Evolutionary conservation across 495 filamentous ascomycete genomes (phyloP), one percentile per base, ranked within the genome.

Genomic region (Xylaria curta): DNA sequence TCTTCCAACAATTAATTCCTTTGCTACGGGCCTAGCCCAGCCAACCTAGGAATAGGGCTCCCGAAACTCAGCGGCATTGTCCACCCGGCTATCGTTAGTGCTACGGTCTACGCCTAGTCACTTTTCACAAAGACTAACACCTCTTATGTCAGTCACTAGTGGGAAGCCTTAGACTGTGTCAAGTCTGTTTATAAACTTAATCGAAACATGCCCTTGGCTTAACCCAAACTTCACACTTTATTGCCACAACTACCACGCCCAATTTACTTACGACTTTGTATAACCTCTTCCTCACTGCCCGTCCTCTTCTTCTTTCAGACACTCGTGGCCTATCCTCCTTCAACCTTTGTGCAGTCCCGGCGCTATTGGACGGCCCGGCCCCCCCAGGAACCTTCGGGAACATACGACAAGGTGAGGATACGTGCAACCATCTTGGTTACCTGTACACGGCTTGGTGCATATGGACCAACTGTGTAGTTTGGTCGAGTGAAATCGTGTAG

Each of bases 1-100:
- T 60, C 58, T 60, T 40, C 58, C 58, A 60, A 60, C 58, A 60
- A 38, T 60, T 60, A 60, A 38, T 60, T 60, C 58, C 31, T 59
- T 59, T 62, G 59, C 59, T 24, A 62, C 9, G 10, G 61, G 24
- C 21, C 26, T 21, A 21, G 24, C 24, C 62, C 62, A 65, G 13
- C 38, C 40, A 28, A 31, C 62, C 60, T 65, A 36, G 44, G 62
- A 46, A 65, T 36, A 65, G 62, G 19, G 46, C 46, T 53, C 63
- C 26, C 28, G 63, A 66, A 38, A n/a, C 47, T 49, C 33, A 36
- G 62, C 24, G 40, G 62, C 40, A 65, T 31, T 65, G 40, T 47
- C 12, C 44, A 49, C 24, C 62, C 40, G 38, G 38, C 42, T 31
- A 21, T 33, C 13, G 19, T 24, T 53, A 38, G 46, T 66, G 46